Base-by-base conservation (phyloP, 108 stramenopile genomes). In the Pseudonitzschia multiseries region DNA sequence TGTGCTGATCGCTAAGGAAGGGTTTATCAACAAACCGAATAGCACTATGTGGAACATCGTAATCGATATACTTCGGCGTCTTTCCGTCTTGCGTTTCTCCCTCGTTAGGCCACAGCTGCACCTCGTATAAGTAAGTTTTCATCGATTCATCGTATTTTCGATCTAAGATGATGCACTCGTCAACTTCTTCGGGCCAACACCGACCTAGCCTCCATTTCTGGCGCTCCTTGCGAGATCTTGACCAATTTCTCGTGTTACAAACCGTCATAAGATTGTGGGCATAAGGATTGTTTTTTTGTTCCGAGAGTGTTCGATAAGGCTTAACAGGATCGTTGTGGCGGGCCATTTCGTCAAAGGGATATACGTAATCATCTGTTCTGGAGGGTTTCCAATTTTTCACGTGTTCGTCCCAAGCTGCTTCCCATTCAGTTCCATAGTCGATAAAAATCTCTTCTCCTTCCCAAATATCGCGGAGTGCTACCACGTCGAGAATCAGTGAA, bases 401-500 rank as follows among this genome's bases (percentile, higher is more conserved):
- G 52, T 89, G 88, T 20, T 85, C 53, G 56, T 82, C 62, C 86
- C 84, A 89, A 17, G 88, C 86, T 26, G 41, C 21, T 65, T 87
- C 80, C 88, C 88, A 89, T 65, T 78, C 82, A 24, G 59, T 53
- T 31, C 88, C 88, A 60, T 89, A 89, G 56, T 89, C 75, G 40
- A 89, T 84, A 31, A 89, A 81, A n/a, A 89, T 76, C 68, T 89
- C 88, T 57, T 89, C 88, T 8, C 83, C 87, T n/a, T 72, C 73
- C 32, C 74, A 72, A 46, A 87, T 87, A 64, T 87, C 82, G 51
- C 81, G 61, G 21, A 59, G 56, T 13, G 79, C 79, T 20, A 79
- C 79, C 21, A 79, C 18, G 18, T 79, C 79, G 8, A 79, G 15
- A 9, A 75, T 81, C 8, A 84, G 61, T 10, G 59, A 61, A 17